Conservation (phyloP, 176 grass and related monocot genomes). For the Paspalum notatum region DNA sequence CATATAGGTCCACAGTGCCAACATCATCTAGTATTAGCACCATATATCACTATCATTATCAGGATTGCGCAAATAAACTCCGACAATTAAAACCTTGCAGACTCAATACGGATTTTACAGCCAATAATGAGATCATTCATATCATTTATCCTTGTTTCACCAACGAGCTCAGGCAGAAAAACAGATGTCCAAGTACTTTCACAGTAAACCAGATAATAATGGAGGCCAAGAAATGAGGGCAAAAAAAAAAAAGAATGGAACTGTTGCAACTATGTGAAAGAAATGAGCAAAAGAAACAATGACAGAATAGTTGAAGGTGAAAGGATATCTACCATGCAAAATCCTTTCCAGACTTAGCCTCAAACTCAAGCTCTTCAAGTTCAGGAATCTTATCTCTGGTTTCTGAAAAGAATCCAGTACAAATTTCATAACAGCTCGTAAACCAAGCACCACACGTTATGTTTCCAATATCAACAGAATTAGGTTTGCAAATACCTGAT, state of each 20-base stretch:
- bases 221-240: background rate
- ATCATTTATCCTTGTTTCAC: conserved; percentile 17
- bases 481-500: conserved; percentile 36
- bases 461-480: conserved; percentile 15
- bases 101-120: background rate
- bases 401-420: conserved; percentile 48
- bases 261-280: conserved; percentile 7
- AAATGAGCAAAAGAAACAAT: background rate
- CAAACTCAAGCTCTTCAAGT: conserved; percentile 71
- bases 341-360: conserved; percentile 88
- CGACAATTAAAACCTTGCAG: background rate
- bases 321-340: conserved; percentile 72
- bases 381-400: conserved; percentile 57
- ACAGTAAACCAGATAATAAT: background rate
- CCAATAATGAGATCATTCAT: background rate
- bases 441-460: conserved; percentile 5
- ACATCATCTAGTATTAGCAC: background rate
- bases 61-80: conserved; percentile 16
- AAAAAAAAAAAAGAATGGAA: conserved; percentile 10
- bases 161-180: conserved; percentile 16
- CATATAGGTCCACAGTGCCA: conserved; percentile 4
- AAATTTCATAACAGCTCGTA: conserved; percentile 12
- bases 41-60: background rate
- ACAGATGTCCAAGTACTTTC: conserved; percentile 18
- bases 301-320: conserved; percentile 24